These are phyloP conservation scores for Chrysoporthe austroafricana DNA, from an alignment of 2,329 filamentous ascomycete species.

Conservation along the genomic window DNA sequence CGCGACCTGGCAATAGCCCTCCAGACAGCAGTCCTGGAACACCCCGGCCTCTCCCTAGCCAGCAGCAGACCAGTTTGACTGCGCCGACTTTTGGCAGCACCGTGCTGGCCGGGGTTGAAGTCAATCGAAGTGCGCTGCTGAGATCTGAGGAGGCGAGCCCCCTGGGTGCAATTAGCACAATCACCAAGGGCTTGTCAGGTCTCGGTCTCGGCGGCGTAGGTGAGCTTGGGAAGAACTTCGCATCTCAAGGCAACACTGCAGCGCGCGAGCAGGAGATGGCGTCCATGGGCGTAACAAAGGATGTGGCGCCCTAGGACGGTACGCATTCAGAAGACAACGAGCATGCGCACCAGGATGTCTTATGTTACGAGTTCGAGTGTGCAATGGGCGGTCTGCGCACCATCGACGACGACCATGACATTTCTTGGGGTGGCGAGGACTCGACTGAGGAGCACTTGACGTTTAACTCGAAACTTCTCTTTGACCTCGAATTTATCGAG, in stretches of 20 bases:
- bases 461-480: not conserved
- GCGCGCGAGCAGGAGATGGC: conserved; percentile 23
- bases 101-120: conserved; percentile 26
- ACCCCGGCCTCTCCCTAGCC: conserved; percentile 38
- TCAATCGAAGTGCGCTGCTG: conserved; percentile 8
- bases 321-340: conserved; percentile 24
- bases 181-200: conserved; percentile 19
- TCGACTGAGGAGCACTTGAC: not conserved
- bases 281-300: conserved; percentile 21
- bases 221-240: conserved; percentile 1
- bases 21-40: conserved; percentile 33
- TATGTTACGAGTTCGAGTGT: conserved; percentile 1
- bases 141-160: not conserved
- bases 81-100: conserved; percentile 26
- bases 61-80: conserved; percentile 37
- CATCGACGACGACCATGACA: not conserved
- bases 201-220: conserved; percentile 15
- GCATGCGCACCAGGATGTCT: not conserved
- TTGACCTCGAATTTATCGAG: conserved; percentile 16
- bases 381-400: conserved; percentile 8
- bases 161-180: conserved; percentile 7
- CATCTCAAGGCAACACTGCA: not conserved
- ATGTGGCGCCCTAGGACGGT: conserved; percentile 29
- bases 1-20: conserved; percentile 47
- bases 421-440: not conserved